Evolutionary conservation across 2,329 filamentous ascomycete genomes (phyloP).

Genomic region (Cercospora brassicicola): DNA sequence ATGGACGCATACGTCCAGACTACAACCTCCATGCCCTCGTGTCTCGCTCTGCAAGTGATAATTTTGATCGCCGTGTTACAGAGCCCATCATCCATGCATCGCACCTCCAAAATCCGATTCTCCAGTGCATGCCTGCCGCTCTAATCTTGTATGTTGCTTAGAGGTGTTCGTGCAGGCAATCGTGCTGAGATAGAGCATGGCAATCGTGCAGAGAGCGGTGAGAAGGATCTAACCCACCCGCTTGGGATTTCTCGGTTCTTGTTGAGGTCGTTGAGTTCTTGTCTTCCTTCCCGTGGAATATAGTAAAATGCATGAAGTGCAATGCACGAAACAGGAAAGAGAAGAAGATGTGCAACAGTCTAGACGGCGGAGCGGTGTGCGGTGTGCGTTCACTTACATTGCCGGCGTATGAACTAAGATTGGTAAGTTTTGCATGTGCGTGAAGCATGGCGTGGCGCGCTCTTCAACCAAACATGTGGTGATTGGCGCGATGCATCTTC

Average conservation of each 20-base stretch:
- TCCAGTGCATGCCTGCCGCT: not conserved
- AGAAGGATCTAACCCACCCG: not conserved
- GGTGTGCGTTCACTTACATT: not conserved
- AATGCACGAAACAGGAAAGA: not conserved
- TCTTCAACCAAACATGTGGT: not conserved
- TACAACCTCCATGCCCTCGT: not conserved
- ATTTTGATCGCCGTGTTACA: not conserved
- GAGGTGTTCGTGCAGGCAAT: not conserved
- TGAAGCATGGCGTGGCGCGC: not conserved
- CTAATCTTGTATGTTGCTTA: too few species aligned
- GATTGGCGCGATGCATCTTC: not conserved
- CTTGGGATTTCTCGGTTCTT: not conserved
- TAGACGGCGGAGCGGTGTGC: not conserved
- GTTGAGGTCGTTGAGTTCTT: not conserved
- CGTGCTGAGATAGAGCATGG: not conserved
- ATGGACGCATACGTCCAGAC: not conserved
- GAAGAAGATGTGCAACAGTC: not conserved
- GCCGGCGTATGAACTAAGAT: not conserved
- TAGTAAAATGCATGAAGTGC: too few species aligned
- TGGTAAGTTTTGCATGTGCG: not conserved
- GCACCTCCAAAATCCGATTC: not conserved
- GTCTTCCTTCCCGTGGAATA: too few species aligned
- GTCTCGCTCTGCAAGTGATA: not conserved
- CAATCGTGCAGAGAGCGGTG: not conserved
- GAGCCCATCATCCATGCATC: not conserved